phyloP scores from a whole-genome alignment of 768 basidiomycete genomes.

The Guyanaporus albipodus region DNA sequence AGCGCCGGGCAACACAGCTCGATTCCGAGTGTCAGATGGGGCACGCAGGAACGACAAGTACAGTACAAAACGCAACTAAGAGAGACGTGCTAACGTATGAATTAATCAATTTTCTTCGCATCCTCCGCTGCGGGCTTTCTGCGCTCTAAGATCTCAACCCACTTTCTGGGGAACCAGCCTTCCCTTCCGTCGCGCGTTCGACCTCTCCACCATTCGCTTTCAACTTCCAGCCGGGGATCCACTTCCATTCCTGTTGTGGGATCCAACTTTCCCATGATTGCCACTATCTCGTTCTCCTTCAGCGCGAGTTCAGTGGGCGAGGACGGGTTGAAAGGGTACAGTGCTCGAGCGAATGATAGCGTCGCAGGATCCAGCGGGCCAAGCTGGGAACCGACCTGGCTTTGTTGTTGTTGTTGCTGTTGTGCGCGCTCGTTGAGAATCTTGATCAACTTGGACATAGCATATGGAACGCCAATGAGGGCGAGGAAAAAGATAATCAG shows the following conservation, averaged over 20 bases:
- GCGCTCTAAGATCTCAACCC: slow-evolving; percentile 70
- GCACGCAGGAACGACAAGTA: too few species aligned
- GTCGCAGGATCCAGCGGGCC: slow-evolving; percentile 74
- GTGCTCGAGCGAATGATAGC: slow-evolving; percentile 79
- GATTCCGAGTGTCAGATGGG: too few species aligned
- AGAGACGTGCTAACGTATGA: neutral
- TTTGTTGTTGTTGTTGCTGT: slow-evolving; percentile 40
- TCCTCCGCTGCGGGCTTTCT: slow-evolving; percentile 34
- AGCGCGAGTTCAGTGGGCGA: slow-evolving; percentile 76
- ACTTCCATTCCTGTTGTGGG: slow-evolving; percentile 64
- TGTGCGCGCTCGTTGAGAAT: slow-evolving; percentile 64
- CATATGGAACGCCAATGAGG: slow-evolving; percentile 88
- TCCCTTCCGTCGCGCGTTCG: slow-evolving; percentile 86
- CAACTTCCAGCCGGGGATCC: slow-evolving; percentile 55
- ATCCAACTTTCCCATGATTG: slow-evolving; percentile 79
- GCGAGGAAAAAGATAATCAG: slow-evolving; percentile 91
- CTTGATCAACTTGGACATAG: slow-evolving; percentile 86
- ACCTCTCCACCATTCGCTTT: slow-evolving; percentile 92
- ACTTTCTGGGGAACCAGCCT: slow-evolving; percentile 93
- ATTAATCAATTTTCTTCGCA: slow-evolving; percentile 40
- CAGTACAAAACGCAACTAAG: neutral
- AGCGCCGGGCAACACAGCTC: too few species aligned
- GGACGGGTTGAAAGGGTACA: slow-evolving; percentile 72
- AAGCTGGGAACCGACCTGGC: slow-evolving; percentile 28
- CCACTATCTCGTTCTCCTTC: slow-evolving; percentile 89